Evolutionary conservation across 768 basidiomycete species (phyloP).

Genomic region (Ramaria sp.): DNA sequence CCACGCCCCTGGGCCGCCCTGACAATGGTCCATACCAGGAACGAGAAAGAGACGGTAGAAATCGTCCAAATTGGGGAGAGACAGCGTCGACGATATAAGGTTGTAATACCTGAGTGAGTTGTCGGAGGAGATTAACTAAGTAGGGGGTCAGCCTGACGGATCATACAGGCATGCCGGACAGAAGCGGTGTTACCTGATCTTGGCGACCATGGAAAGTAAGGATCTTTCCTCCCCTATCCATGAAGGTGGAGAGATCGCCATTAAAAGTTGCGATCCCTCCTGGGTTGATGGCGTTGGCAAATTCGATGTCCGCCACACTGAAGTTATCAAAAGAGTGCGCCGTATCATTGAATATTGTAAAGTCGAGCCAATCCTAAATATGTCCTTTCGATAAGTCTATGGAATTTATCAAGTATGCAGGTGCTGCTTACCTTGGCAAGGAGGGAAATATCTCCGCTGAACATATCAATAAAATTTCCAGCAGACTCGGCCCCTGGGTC

Average conservation of each 20-base stretch:
- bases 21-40: slow-evolving; percentile 25
- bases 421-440: not conserved
- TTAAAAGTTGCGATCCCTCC: slow-evolving; percentile 12
- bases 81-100: slow-evolving; percentile 13
- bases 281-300: slow-evolving; percentile 14
- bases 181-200: not conserved
- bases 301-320: slow-evolving; percentile 10
- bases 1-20: slow-evolving; percentile 18
- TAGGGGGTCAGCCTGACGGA: not conserved
- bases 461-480: not conserved
- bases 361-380: not conserved
- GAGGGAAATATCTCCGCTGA: not conserved
- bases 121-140: slow-evolving; percentile 4
- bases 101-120: slow-evolving; percentile 18
- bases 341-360: slow-evolving; percentile 13
- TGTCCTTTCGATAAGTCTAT: too few species aligned
- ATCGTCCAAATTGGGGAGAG: slow-evolving; percentile 15
- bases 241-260: slow-evolving; percentile 14
- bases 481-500: slow-evolving; percentile 19
- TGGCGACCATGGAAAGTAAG: slow-evolving; percentile 18
- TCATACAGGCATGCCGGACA: not conserved
- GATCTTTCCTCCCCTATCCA: slow-evolving; percentile 17
- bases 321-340: slow-evolving; percentile 14
- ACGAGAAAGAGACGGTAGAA: slow-evolving; percentile 24
- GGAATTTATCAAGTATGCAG: too few species aligned